These are phyloP conservation scores for Fraxinus baroniana DNA, from an alignment of 305 asterid species.

Conservation along the genomic window DNA sequence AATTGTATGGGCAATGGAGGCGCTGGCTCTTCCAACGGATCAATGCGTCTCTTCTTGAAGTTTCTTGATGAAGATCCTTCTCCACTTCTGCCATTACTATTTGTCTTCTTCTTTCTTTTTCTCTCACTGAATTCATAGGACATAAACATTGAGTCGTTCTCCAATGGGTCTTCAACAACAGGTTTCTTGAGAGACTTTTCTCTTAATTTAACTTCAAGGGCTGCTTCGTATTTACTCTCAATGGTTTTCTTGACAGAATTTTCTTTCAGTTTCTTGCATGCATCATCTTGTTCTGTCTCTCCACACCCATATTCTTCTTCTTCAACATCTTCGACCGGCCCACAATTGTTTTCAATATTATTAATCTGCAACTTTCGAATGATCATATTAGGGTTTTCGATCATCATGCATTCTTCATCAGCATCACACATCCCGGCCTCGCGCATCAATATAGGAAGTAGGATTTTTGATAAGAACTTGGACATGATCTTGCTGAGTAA, in stretches of 20 bases:
- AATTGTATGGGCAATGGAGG: background rate
- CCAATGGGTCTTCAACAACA: background rate
- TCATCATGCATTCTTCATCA: background rate
- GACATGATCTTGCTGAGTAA: background rate
- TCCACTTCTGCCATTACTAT: background rate
- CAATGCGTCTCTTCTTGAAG: background rate
- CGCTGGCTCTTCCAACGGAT: background rate
- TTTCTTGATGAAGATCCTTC: background rate
- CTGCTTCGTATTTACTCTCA: background rate
- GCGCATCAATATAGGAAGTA: background rate
- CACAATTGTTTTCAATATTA: background rate
- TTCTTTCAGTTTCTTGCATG: background rate
- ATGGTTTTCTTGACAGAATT: background rate
- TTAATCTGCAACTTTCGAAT: background rate
- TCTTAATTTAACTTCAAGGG: background rate
- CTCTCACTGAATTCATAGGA: background rate
- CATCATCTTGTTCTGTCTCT: background rate
- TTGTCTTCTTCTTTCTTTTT: background rate
- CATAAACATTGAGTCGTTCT: background rate
- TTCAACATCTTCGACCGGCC: background rate
- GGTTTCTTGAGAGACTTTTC: background rate
- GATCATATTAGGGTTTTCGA: background rate
- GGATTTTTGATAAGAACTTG: background rate
- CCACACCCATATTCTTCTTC: background rate
- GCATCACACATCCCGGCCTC: background rate